Evolutionary conservation across 2,329 filamentous ascomycete species (phyloP), one percentile per base, ranked within the genome.

Genomic region (Bisporella sp.): DNA sequence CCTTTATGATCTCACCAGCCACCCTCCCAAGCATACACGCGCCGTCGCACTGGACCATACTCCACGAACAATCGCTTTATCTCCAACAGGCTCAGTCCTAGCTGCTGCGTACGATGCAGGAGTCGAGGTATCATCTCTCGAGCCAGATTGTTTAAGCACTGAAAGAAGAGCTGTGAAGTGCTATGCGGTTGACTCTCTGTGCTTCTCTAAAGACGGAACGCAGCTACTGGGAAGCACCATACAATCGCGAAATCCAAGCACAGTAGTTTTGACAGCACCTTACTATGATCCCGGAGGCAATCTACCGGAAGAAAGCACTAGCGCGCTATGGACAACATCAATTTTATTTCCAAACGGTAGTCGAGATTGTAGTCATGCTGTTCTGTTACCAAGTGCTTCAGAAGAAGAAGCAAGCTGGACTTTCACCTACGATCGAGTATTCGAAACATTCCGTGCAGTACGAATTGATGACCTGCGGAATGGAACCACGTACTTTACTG

Each of bases 61-160:
- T 49, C 88, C 90, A 6, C 81, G 84, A 49, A 82, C 88, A 11
- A 85, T 96, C 57, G 84, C 87, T 12, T 71, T 96, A 31, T 92
- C 89, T 0, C 88, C 89, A 1, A 87, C 85, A 56, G 89, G 88
- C 29, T 82, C 84, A 41, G 87, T 96, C 11, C 70, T 96, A 43
- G 90, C 90, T 29, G 85, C 89, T 12, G 89, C 89, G 6, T 95
- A 91, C 66, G 83, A 89, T 62, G 87, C 87, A 49, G 88, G 87
- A n/a, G 91, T 96, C 55, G 90, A 96, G 66, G 87, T 96, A 0
- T 83, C 87, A 31, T 87, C 89, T 5, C 71, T 95, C 39, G 80
- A 79, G 45, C 73, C 83, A 2, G 78, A 75, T 48, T 81, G 80
- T 30, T 62, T 84, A 31, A 68, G 78, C 9, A 86, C 80, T 0